Percentiles rank a stretch among this genome's conserved stretches.
These are phyloP conservation scores for Spergularia azorica DNA, from an alignment of 179 eudicot genomes.

Conservation along the genomic window DNA sequence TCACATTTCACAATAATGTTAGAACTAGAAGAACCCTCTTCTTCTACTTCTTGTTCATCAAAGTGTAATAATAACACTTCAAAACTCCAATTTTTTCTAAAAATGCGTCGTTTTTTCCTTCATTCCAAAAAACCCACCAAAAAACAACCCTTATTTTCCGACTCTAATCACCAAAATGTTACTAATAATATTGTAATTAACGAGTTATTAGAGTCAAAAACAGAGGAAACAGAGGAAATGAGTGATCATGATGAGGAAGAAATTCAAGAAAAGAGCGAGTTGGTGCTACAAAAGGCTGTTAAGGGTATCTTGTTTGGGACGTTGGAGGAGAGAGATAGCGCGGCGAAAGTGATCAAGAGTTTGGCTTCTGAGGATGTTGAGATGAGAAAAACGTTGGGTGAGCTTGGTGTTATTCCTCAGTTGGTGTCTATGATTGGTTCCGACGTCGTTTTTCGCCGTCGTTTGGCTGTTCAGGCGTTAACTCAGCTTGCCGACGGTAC, in stretches of 20 bases:
- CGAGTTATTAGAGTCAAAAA: not conserved
- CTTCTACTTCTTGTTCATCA: slow-evolving; percentile 20
- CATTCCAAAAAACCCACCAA: slow-evolving; percentile 27
- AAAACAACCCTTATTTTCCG: not conserved
- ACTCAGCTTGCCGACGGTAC: slow-evolving; percentile 58
- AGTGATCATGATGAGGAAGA: not conserved
- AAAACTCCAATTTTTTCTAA: slow-evolving; percentile 19
- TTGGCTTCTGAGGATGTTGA: slow-evolving; percentile 42
- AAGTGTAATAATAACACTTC: slow-evolving; percentile 1
- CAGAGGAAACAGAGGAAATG: slow-evolving; percentile 27
- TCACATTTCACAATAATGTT: not conserved
- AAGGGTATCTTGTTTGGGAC: slow-evolving; percentile 71
- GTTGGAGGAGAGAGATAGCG: slow-evolving; percentile 64
- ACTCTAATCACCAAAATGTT: not conserved
- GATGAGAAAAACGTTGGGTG: slow-evolving; percentile 49
- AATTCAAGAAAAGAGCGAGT: not conserved
- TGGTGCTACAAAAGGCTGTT: slow-evolving; percentile 54
- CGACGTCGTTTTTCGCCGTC: slow-evolving; percentile 36
- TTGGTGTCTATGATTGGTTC: slow-evolving; percentile 68
- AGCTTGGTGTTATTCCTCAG: slow-evolving; percentile 75
- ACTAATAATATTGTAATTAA: not conserved
- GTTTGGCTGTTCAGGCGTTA: slow-evolving; percentile 57
- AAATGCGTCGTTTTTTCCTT: slow-evolving; percentile 25
- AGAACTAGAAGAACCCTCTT: slow-evolving; percentile 13
- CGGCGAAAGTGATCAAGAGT: slow-evolving; percentile 50